Evolutionary conservation across 2,329 filamentous ascomycete genomes (phyloP), one percentile per base, ranked within the genome.

Genomic region (Sarocladium strictum): DNA sequence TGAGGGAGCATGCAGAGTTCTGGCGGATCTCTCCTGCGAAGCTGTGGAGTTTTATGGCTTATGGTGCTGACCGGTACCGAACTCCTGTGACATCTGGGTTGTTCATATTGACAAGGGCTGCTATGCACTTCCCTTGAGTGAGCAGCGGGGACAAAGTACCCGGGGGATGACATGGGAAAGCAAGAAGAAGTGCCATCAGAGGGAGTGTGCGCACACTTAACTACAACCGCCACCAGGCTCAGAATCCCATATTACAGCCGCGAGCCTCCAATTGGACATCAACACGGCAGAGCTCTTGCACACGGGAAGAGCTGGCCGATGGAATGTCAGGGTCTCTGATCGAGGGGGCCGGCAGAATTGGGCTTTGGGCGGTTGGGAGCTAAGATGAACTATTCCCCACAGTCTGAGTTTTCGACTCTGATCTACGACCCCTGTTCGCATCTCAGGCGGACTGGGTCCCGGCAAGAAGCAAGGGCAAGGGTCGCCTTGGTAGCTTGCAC

Each of bases 331-430:
- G 47, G 47, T 51, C 29, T 51, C 47, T 51, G 29, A 35, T 51
- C 47, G 47, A 32, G 47, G 21, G 27, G 17, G 23, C 21, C 47
- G 47, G 29, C 27, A 35, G 27, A 35, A 15, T n/a, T 35, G 26
- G 47, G 5, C 40, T 11, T n/a, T 35, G 26, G 47, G 5, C 40
- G 17, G 21, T 21, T 38, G 9, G 9, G 35, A n/a, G 12, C 47
- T 35, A 35, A 51, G 47, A 24, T 51, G 47, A 49, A 51, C 29
- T 12, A 14, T 35, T 51, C 47, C 47, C 47, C 47, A 51, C 47
- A 51, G 17, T 35, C 17, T 51, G 47, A 35, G n/a, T 51, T 51
- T 51, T 51, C 27, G 47, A 35, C 47, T 51, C 47, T 51, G 47
- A 51, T 51, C 47, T 51, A 23, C 27, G 47, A 51, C 47, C 47